A percentile compares a stretch with the other conserved stretches of the same genome.
phyloP scores from a whole-genome alignment of 73 alveolate species.

The Paramecium octaurelia region DNA sequence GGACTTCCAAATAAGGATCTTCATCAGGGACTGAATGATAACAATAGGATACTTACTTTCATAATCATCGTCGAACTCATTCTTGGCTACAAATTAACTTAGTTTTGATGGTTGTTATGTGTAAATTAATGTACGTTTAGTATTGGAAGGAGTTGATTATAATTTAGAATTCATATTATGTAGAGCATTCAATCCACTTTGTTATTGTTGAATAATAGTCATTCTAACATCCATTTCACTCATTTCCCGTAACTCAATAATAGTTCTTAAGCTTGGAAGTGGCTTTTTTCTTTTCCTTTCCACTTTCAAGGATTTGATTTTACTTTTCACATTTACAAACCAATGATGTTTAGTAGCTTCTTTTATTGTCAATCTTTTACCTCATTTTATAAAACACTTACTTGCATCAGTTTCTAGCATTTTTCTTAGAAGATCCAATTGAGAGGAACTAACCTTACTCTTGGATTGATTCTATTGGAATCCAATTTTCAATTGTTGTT shows the following conservation, averaged over 20 bases:
- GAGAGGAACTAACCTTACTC: not conserved
- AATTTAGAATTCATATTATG: not conserved
- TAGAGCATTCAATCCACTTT: not conserved
- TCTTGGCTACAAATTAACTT: not conserved
- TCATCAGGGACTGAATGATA: conserved; percentile 28
- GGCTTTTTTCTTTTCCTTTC: conserved; percentile 51
- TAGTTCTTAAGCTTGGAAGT: conserved; percentile 36
- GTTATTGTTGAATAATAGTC: conserved; percentile 24
- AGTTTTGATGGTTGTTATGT: not conserved
- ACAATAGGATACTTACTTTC: not conserved
- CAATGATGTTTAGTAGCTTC: conserved; percentile 54
- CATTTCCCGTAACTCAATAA: conserved; percentile 22
- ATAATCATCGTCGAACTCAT: conserved; percentile 46
- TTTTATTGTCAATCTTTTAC: conserved; percentile 28
- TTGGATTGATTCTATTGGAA: not conserved
- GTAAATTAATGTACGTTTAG: conserved; percentile 24
- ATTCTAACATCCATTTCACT: conserved; percentile 45
- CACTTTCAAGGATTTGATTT: conserved; percentile 22
- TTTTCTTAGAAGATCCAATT: conserved; percentile 26
- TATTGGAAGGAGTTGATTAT: not conserved
- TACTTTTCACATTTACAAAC: conserved; percentile 41
- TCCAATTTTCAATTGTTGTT: not conserved
- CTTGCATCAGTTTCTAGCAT: not conserved
- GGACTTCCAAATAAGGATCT: conserved; percentile 16
- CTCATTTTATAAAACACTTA: not conserved